phyloP scores from a whole-genome alignment of 2,329 filamentous ascomycete genomes.

The Furcasterigmium sp. region DNA sequence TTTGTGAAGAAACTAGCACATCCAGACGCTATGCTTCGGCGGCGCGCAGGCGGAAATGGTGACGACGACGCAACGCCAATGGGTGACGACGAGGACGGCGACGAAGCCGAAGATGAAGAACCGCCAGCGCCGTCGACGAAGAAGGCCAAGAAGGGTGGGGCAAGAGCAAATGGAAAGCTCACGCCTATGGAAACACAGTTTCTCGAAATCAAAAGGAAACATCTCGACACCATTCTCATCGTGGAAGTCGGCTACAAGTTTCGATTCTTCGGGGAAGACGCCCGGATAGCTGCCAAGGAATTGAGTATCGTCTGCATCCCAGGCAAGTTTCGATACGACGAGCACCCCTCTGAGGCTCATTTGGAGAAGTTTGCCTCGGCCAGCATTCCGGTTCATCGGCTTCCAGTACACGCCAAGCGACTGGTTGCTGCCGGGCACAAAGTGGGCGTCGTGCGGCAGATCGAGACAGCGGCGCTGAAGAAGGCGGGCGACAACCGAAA shows the following conservation, averaged over 20 bases:
- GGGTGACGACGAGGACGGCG: conserved; percentile 46
- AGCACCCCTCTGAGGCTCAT: conserved; percentile 89
- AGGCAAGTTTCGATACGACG: conserved; percentile 90
- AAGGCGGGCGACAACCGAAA: conserved; percentile 93
- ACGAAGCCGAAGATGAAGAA: conserved; percentile 48
- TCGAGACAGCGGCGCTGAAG: conserved; percentile 93
- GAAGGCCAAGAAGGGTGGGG: conserved; percentile 60
- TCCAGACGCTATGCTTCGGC: conserved; percentile 71
- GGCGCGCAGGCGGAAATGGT: conserved; percentile 48
- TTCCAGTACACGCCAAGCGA: conserved; percentile 91
- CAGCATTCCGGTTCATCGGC: conserved; percentile 86
- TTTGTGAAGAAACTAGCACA: conserved; percentile 90
- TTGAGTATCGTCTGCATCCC: conserved; percentile 95
- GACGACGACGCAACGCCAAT: conserved; percentile 48
- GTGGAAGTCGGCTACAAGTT: conserved; percentile 98
- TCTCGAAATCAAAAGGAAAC: conserved; percentile 86
- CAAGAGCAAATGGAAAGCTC: conserved; percentile 58
- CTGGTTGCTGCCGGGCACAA: conserved; percentile 91
- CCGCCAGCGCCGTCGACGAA: conserved; percentile 40
- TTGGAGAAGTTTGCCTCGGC: conserved; percentile 89
- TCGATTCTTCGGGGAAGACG: conserved; percentile 94
- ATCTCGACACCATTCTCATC: conserved; percentile 84
- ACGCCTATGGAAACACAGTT: conserved; percentile 94
- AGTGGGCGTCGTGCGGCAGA: conserved; percentile 88
- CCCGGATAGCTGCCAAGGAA: conserved; percentile 80